Percentiles rank a stretch among this genome's conserved stretches.
These are phyloP conservation scores for Akanthomyces muscarius DNA, from an alignment of 2,329 filamentous ascomycete species.

Conservation along the genomic window DNA sequence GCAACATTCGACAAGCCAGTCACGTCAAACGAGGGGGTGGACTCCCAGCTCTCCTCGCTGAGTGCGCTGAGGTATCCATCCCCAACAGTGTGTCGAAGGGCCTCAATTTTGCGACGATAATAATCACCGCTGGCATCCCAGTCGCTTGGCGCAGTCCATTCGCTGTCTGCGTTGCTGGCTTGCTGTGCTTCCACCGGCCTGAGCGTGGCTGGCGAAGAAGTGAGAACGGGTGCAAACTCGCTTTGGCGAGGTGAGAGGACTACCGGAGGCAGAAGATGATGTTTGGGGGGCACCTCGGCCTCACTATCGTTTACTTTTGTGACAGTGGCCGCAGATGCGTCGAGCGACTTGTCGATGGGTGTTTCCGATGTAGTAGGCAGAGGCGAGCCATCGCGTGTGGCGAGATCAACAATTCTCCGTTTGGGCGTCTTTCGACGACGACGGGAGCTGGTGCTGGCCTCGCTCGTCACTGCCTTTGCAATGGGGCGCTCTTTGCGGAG, in stretches of 20 bases:
- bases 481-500: slow-evolving; percentile 57
- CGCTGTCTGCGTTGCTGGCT: neutral
- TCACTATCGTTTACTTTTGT: slow-evolving; percentile 18
- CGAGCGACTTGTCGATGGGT: slow-evolving; percentile 15
- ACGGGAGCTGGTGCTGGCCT: slow-evolving; percentile 55
- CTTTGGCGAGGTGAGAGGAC: slow-evolving; percentile 20
- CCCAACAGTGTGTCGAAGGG: slow-evolving; percentile 78
- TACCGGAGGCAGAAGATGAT: slow-evolving; percentile 30
- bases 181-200: slow-evolving; percentile 25
- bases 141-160: slow-evolving; percentile 36
- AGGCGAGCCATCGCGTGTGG: slow-evolving; percentile 44
- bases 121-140: slow-evolving; percentile 70
- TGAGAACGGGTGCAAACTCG: neutral
- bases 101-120: slow-evolving; percentile 85
- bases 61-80: slow-evolving; percentile 83
- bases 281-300: slow-evolving; percentile 28
- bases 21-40: slow-evolving; percentile 20
- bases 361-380: slow-evolving; percentile 30
- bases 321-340: slow-evolving; percentile 18
- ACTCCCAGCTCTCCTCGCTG: slow-evolving; percentile 69
- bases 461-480: slow-evolving; percentile 52
- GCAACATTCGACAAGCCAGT: slow-evolving; percentile 26
- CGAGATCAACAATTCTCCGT: slow-evolving; percentile 61
- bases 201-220: slow-evolving; percentile 26
- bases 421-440: slow-evolving; percentile 59